Evolutionary conservation across 2,329 filamentous ascomycete species (phyloP).

Genomic region (Trichoderma hamatum): DNA sequence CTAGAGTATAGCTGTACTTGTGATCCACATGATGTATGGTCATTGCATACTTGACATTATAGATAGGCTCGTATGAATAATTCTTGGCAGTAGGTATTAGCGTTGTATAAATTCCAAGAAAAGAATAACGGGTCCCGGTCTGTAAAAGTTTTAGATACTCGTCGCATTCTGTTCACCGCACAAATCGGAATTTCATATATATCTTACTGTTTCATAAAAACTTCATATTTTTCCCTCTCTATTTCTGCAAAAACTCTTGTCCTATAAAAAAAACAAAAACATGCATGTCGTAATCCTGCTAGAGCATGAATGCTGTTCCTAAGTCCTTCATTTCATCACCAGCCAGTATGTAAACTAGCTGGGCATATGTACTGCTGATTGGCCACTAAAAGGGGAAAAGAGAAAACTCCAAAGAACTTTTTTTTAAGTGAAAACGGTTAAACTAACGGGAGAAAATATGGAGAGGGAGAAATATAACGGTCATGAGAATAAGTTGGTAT

Average conservation of each 20-base stretch:
- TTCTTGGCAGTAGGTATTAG: not conserved
- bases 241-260: constrained; percentile 21
- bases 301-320: constrained; percentile 19
- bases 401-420: constrained; percentile 23
- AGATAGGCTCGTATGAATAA: not conserved
- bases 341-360: not conserved
- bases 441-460: not conserved
- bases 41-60: not conserved
- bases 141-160: not conserved
- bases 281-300: constrained; percentile 26
- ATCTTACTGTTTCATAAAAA: not conserved
- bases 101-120: not conserved
- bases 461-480: not conserved
- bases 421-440: constrained; percentile 3
- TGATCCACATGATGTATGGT: not conserved
- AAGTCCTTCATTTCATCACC: constrained; percentile 26
- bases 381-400: not conserved
- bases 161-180: not conserved
- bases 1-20: not conserved
- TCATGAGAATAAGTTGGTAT: not conserved
- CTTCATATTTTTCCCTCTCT: constrained; percentile 1
- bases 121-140: not conserved
- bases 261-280: constrained; percentile 16
- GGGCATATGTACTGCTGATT: constrained; percentile 17
- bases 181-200: not conserved